phyloP scores from a whole-genome alignment of 1,139 yeast genomes.

The Protomyces pachydermus region DNA sequence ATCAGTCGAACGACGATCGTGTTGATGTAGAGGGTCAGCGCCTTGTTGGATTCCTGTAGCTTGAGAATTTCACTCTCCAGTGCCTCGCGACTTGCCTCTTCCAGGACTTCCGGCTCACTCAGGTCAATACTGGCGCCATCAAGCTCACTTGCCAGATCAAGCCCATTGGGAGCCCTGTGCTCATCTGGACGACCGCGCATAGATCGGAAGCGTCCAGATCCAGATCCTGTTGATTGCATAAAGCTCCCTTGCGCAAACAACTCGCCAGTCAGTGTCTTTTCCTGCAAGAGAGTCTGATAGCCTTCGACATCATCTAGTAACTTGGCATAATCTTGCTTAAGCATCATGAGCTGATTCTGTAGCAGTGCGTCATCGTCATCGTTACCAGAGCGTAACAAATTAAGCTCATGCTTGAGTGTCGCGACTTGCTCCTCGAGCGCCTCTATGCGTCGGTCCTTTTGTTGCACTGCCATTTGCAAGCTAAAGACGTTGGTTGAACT shows the following conservation, averaged over 20 bases:
- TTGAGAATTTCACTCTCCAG: slow-evolving; percentile 9
- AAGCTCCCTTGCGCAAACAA: slow-evolving; percentile 6
- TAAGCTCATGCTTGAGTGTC: neutral
- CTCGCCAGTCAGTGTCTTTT: slow-evolving; percentile 16
- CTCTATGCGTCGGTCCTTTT: slow-evolving; percentile 7
- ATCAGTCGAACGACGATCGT: slow-evolving; percentile 18
- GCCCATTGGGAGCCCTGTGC: neutral
- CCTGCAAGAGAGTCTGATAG: slow-evolving; percentile 18
- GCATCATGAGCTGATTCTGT: neutral
- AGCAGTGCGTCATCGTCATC: slow-evolving; percentile 1
- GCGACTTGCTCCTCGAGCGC: neutral
- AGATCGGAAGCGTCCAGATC: slow-evolving; percentile 1
- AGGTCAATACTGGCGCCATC: neutral
- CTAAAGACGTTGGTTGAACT: slow-evolving; percentile 3
- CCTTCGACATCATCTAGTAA: slow-evolving; percentile 14
- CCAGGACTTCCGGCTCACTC: neutral
- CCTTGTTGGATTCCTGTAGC: slow-evolving; percentile 19
- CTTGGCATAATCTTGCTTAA: slow-evolving; percentile 1
- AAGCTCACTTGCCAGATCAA: slow-evolving; percentile 11
- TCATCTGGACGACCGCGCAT: slow-evolving; percentile 12
- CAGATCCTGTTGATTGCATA: slow-evolving; percentile 9
- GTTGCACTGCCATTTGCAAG: slow-evolving; percentile 10
- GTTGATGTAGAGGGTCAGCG: slow-evolving; percentile 9
- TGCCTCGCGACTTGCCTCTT: slow-evolving; percentile 9
- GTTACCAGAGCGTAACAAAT: neutral